Conservation (phyloP, 257 asterid genomes). For the Craterostigma plantagineum region DNA sequence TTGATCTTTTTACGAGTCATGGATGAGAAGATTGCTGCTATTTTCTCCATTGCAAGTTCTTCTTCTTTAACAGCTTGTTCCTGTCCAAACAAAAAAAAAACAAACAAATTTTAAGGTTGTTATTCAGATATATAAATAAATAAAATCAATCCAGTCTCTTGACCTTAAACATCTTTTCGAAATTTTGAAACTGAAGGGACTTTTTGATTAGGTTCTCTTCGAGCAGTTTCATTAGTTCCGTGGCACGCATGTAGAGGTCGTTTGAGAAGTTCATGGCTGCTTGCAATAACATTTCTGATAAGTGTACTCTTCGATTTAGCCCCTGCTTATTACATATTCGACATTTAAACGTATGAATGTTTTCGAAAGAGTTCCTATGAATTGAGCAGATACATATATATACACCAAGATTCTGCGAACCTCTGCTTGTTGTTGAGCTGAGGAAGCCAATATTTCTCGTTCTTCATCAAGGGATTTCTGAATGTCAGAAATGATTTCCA, state of each 20-base stretch:
- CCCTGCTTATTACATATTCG: slow-evolving; percentile 21
- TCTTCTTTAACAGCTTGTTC: slow-evolving; percentile 62
- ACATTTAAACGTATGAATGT: slow-evolving; percentile 7
- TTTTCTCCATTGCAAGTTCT: slow-evolving; percentile 38
- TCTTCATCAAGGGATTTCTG: slow-evolving; percentile 40
- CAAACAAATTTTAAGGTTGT: slow-evolving; percentile 3
- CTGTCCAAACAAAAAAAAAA: slow-evolving; percentile 21
- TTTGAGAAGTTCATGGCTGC: slow-evolving; percentile 45
- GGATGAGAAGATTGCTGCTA: slow-evolving; percentile 41
- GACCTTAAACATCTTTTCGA: slow-evolving; percentile 57
- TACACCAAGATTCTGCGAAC: slow-evolving; percentile 15
- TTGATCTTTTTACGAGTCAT: slow-evolving; percentile 36
- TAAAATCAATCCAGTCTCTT: neutral
- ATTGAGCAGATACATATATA: neutral
- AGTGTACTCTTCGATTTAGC: slow-evolving; percentile 29
- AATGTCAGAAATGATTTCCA: slow-evolving; percentile 37
- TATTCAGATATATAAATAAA: slow-evolving; percentile 2
- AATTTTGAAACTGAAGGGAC: slow-evolving; percentile 27
- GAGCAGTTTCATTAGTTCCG: slow-evolving; percentile 35
- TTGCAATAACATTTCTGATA: slow-evolving; percentile 45
- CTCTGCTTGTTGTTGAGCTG: slow-evolving; percentile 61
- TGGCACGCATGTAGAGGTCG: slow-evolving; percentile 35
- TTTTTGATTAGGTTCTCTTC: slow-evolving; percentile 36
- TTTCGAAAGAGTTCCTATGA: slow-evolving; percentile 1
- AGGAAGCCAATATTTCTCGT: slow-evolving; percentile 30